A percentile compares a stretch with the other conserved stretches of the same genome.
Conservation (phyloP, 2,329 filamentous ascomycete species). For the Onygenales sp. region DNA sequence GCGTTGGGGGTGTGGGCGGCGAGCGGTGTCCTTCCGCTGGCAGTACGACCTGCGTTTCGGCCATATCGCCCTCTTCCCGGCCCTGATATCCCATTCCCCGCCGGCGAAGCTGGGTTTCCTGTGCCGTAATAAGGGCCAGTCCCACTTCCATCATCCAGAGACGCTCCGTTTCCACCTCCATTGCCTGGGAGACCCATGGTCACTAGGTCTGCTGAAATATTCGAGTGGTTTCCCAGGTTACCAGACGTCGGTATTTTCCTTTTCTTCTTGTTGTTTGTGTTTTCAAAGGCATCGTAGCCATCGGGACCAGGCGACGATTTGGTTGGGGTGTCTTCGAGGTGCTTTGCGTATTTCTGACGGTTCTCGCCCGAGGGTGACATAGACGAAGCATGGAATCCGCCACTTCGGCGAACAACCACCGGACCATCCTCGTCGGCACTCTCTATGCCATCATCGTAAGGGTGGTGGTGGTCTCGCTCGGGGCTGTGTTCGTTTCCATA, state of each 20-base stretch:
- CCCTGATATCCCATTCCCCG: constrained; percentile 66
- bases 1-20: constrained; percentile 49
- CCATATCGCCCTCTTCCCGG: constrained; percentile 76
- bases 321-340: constrained; percentile 19
- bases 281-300: constrained; percentile 95
- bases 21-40: constrained; percentile 53
- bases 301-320: constrained; percentile 67
- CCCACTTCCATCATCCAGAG: constrained; percentile 36
- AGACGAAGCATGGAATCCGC: constrained; percentile 30
- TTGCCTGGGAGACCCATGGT: constrained; percentile 50
- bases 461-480: constrained; percentile 31
- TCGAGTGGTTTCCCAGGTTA: constrained; percentile 51
- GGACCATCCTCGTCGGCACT: constrained; percentile 52
- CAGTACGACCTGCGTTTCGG: constrained; percentile 39
- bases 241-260: constrained; percentile 90
- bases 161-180: constrained; percentile 35
- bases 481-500: constrained; percentile 29
- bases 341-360: constrained; percentile 18
- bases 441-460: constrained; percentile 47
- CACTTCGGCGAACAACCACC: constrained; percentile 33
- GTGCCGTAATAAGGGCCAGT: constrained; percentile 49
- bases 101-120: constrained; percentile 43
- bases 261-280: constrained; percentile 99
- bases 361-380: constrained; percentile 23
- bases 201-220: constrained; percentile 54